Evolutionary conservation across 345 rosid species (phyloP), one percentile per base, ranked within the genome.

Genomic region (Syzygium aqueum): DNA sequence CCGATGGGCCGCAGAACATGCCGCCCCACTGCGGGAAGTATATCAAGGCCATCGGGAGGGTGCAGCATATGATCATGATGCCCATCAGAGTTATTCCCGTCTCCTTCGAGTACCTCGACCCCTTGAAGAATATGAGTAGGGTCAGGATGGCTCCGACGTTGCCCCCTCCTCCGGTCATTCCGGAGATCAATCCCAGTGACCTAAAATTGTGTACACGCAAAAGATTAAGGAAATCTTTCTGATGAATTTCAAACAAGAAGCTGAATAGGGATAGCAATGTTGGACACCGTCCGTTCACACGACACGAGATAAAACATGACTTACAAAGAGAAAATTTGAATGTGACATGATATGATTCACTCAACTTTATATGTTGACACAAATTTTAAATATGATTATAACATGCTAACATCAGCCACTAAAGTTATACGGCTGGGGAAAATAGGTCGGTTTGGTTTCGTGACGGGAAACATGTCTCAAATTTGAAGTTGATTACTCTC

Each of bases 11-110:
- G 33, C 93, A 94, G 84, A 97, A 90, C 98, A 97, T 96, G 84
- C 99, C 98, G 53, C 97, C 99, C 99, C 99, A 97, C 59, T 96
- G 98, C 13, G 99, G 99, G 90, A 97, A 97, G 89, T 94, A 87
- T 57, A 96, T 92, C 0, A 96, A 87, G 50, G 92, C 90, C 51
- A 95, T 90, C 7, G 98, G 95, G 51, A 96, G 88, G 4, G 95
- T 86, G 93, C 98, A 96, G 23, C 93, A 93, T 11, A 97, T 89
- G 14, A 96, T 91, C 98, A 95, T 96, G 50, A 95, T 51, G 13
- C 98, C 99, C 98, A 96, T 96, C 0, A 91, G 90, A 16, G 94
- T 95, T 51, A 97, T 96, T 17, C 98, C 99, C 6, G 86, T 93
- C 87, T 97, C 99, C 90, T 93, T 97, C 1, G 98, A 87, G 88